These are phyloP conservation scores for Cytospora mali DNA, from an alignment of 2,329 filamentous ascomycete species.

Conservation along the genomic window DNA sequence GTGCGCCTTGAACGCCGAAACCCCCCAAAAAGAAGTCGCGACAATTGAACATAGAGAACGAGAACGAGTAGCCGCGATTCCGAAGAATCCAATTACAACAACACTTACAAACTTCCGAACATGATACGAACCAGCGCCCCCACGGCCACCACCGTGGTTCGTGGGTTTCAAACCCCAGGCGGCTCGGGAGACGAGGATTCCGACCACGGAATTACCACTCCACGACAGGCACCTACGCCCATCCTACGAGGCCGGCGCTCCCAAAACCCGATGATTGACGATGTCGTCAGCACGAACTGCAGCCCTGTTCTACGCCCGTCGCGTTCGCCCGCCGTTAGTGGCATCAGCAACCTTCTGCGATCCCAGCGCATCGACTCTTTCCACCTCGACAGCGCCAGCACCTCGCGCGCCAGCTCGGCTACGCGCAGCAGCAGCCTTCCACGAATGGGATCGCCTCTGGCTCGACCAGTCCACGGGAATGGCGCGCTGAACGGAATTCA, in stretches of 20 bases:
- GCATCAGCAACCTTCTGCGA: slow-evolving; percentile 76
- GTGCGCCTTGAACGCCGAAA: slow-evolving; percentile 49
- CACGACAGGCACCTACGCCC: slow-evolving; percentile 37
- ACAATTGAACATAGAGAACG: background rate
- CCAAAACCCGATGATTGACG: slow-evolving; percentile 49
- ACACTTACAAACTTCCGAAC: slow-evolving; percentile 25
- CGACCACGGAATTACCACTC: slow-evolving; percentile 44
- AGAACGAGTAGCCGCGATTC: background rate
- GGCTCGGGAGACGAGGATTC: slow-evolving; percentile 62
- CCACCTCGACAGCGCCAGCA: slow-evolving; percentile 57
- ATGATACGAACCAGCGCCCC: slow-evolving; percentile 53
- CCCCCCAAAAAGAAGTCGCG: slow-evolving; percentile 2
- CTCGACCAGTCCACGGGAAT: slow-evolving; percentile 33
- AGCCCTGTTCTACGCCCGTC: slow-evolving; percentile 58
- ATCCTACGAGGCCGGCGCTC: slow-evolving; percentile 42
- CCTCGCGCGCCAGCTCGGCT: slow-evolving; percentile 55
- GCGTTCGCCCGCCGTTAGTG: slow-evolving; percentile 62
- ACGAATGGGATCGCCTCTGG: slow-evolving; percentile 37
- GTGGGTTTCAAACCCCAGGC: slow-evolving; percentile 58
- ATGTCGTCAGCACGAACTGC: slow-evolving; percentile 65
- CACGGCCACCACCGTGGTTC: slow-evolving; percentile 55
- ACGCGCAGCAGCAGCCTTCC: slow-evolving; percentile 54
- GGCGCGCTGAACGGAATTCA: slow-evolving; percentile 44
- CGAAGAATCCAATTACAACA: background rate
- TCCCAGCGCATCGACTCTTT: slow-evolving; percentile 74